A percentile compares a stretch with the other conserved stretches of the same genome.
Evolutionary conservation across 2,329 filamentous ascomycete genomes (phyloP).

Genomic region (Claviceps fusiformis): DNA sequence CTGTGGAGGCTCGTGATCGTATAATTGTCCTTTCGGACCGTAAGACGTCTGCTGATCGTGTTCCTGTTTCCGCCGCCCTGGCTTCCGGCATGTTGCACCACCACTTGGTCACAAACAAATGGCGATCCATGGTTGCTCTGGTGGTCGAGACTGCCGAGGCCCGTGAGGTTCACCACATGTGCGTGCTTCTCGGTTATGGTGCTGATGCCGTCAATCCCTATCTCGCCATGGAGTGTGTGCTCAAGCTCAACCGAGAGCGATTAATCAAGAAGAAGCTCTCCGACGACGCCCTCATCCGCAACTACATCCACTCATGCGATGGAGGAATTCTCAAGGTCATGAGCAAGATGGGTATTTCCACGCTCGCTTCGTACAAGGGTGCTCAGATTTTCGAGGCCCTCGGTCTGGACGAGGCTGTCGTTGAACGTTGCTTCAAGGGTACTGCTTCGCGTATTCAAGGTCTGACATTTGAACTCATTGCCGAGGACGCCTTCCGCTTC

Average conservation of each 20-base stretch:
- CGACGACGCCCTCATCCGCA: conserved; percentile 72
- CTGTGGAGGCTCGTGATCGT: conserved; percentile 70
- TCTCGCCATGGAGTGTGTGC: conserved; percentile 86
- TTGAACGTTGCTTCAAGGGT: conserved; percentile 88
- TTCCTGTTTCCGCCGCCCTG: conserved; percentile 73
- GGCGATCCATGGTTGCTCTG: conserved; percentile 77
- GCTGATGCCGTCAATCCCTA: conserved; percentile 92
- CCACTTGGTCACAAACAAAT: conserved; percentile 89
- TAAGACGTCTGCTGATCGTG: conserved; percentile 66
- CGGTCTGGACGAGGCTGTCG: conserved; percentile 79
- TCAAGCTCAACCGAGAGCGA: conserved; percentile 90
- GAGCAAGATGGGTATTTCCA: conserved; percentile 99
- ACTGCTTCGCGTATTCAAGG: conserved; percentile 91
- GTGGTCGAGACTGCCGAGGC: conserved; percentile 85
- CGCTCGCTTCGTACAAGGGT: conserved; percentile 90
- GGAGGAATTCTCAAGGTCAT: conserved; percentile 97
- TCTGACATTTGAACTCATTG: conserved; percentile 85
- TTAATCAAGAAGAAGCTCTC: conserved; percentile 81
- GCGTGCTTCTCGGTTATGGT: conserved; percentile 91
- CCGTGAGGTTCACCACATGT: conserved; percentile 97
- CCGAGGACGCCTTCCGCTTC: conserved; percentile 86
- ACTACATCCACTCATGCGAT: conserved; percentile 94
- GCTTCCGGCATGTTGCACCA: conserved; percentile 92
- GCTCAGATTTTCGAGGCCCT: conserved; percentile 96
- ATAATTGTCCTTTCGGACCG: conserved; percentile 84